Evolutionary conservation across 768 basidiomycete species (phyloP).

Genomic region (Kwoniella europaea): DNA sequence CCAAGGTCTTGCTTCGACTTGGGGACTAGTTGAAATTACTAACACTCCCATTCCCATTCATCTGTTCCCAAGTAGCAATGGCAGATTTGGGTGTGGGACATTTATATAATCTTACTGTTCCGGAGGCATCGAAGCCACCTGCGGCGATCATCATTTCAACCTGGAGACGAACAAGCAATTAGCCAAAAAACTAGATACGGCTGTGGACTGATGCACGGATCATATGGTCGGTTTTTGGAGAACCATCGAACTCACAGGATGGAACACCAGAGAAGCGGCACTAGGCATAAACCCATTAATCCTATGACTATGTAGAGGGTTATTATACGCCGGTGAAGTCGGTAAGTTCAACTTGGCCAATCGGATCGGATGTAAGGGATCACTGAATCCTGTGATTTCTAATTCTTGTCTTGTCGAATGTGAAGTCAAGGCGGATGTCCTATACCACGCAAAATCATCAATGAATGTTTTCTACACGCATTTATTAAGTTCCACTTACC

Average conservation of each 20-base stretch:
- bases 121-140: constrained; percentile 53
- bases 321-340: constrained; percentile 29
- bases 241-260: constrained; percentile 53
- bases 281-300: constrained; percentile 46
- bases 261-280: constrained; percentile 55
- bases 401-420: constrained; percentile 49
- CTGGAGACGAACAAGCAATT: constrained; percentile 25
- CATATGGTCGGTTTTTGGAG: neutral
- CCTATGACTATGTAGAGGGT: constrained; percentile 15
- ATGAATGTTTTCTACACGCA: neutral
- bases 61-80: constrained; percentile 16
- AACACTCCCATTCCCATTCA: constrained; percentile 14
- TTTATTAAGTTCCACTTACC: constrained; percentile 63
- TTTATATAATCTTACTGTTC: constrained; percentile 50
- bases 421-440: constrained; percentile 42
- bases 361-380: constrained; percentile 33
- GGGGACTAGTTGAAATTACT: constrained; percentile 1
- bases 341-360: constrained; percentile 49
- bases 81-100: constrained; percentile 41
- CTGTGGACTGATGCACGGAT: neutral
- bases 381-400: constrained; percentile 49
- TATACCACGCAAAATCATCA: constrained; percentile 1
- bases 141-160: constrained; percentile 57
- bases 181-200: neutral
- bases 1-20: neutral